Base-by-base conservation (phyloP, 2,329 filamentous ascomycete genomes). In the Dactylellina parvicollis region DNA sequence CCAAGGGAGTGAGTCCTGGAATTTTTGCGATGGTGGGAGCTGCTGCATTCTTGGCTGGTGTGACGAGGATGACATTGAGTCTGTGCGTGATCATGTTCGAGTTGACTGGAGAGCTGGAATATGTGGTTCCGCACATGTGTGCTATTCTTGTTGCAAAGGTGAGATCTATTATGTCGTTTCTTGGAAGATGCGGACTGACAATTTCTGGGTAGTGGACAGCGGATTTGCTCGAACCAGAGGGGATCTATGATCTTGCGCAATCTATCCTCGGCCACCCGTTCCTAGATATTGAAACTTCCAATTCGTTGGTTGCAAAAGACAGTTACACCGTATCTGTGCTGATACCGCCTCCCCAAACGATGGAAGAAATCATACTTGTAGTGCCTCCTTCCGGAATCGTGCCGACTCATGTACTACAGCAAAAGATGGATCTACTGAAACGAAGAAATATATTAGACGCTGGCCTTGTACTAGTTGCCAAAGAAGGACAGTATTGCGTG, bases 21-120 rank as follows among this genome's bases (percentile, higher is more conserved):
- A 86, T 87, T 57, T 87, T 87, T 77, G 86, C 86, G 61, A 86
- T 88, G 84, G 85, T 88, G 8, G 86, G 85, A 1, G 83, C 86
- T 0, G 85, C 84, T 2, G 85, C 85, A 0, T 87, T 87, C 76
- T 82, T 88, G 0, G 86, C 85, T 0, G 86, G 86, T 4, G 85
- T 87, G 1, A 84, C 83, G 9, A 81, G 86, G 36, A 87, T 87
- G 85, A 87, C 86, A 0, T 84, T 87, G 8, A 85, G 83, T 1
- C 81, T 88, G 4, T 83, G 84, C 7, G 86, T 87, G 38, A 86
- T 87, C 78, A 87, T 87, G 85, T 87, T 87, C 78, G 85, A 86
- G 77, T 81, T 88, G 5, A 87, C 86, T 0, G 86, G 86, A 38
- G 85, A 87, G 75, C 82, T 87, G 5, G 83, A 85, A 70, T 87